Evolutionary conservation across 192 early-diverging fungal species (phyloP), one percentile per base, ranked within the genome.

Genomic region (Mortierella antarctica): DNA sequence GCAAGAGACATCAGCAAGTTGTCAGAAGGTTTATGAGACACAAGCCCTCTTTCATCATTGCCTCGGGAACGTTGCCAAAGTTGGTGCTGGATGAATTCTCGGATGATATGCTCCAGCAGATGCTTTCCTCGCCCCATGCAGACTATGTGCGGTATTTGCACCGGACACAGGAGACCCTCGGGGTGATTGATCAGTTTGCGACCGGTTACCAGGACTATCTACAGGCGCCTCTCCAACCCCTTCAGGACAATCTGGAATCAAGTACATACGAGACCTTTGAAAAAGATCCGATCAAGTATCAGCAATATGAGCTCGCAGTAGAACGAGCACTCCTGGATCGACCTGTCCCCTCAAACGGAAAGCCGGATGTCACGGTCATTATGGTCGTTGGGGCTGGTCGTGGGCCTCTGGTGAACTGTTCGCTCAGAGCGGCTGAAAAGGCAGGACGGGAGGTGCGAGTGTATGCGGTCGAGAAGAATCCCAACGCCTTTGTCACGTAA

Each of bases 261-360:
- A 91, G 88, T 6, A 98, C 96, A 2, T 99, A 99, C 83, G 95
- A 96, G 83, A 94, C 94, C 0, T 99, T 99, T 86, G 98, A 99
- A 80, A 93, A 92, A 56, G 96, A 98, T 83, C 93, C 93, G 14
- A 89, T 95, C 50, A 99, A 99, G 80, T 99, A 99, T 84, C 85
- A 90, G 57, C 89, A 91, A 70, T 99, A 99, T 82, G 95, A 97
- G 77, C 45, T 83, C 47, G 87, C 91, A 7, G 84, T 93, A 41
- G 71, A 83, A 39, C 76, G 81, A 21, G 92, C 92, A 11, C 71
- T 94, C 4, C 63, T 83, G 18, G 93, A 91, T 71, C 82, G 83
- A 60, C 74, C 70, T 50, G 18, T 59, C 51, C 62, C 71, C 39
- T 80, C 68, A n/a, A 40, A 84, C 59, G 74, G 58, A 10, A 50